phyloP scores from a whole-genome alignment of 805 yeast species.

The Candida multigemmis region DNA sequence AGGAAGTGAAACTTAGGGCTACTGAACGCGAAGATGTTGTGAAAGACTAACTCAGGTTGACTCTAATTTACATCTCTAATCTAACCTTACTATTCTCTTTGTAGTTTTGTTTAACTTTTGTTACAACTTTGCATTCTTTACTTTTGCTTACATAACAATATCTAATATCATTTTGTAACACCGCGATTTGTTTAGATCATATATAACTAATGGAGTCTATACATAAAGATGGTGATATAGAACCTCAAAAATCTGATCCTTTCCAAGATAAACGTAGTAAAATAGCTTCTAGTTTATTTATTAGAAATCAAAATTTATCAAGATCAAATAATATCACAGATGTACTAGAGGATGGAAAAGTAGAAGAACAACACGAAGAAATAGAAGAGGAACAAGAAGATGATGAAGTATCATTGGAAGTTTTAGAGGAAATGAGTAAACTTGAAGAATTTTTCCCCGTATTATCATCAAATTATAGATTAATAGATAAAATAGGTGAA shows the following conservation, averaged over 20 bases:
- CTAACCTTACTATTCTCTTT: no score
- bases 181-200: no score
- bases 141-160: no score
- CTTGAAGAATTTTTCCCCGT: conserved; percentile 47
- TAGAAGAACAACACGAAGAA: conserved; percentile 1
- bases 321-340: not conserved
- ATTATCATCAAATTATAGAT: conserved; percentile 37
- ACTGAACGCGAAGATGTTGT: no score
- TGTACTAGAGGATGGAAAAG: not conserved
- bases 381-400: conserved; percentile 15
- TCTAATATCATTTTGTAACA: no score
- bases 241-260: conserved; percentile 9
- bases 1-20: no score
- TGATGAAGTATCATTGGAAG: conserved; percentile 43
- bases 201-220: no score
- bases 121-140: no score
- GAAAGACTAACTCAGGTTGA: no score
- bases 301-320: conserved; percentile 1
- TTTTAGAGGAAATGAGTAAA: conserved; percentile 48
- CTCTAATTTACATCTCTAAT: no score
- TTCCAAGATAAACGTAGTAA: conserved; percentile 2
- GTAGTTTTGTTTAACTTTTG: no score
- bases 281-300: conserved; percentile 1
- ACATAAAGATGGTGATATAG: conserved; percentile 2
- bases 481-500: conserved; percentile 56